Percentiles rank a stretch among this genome's conserved stretches.
Evolutionary conservation across 768 basidiomycete species (phyloP).

Genomic region (Kwoniella sp.): DNA sequence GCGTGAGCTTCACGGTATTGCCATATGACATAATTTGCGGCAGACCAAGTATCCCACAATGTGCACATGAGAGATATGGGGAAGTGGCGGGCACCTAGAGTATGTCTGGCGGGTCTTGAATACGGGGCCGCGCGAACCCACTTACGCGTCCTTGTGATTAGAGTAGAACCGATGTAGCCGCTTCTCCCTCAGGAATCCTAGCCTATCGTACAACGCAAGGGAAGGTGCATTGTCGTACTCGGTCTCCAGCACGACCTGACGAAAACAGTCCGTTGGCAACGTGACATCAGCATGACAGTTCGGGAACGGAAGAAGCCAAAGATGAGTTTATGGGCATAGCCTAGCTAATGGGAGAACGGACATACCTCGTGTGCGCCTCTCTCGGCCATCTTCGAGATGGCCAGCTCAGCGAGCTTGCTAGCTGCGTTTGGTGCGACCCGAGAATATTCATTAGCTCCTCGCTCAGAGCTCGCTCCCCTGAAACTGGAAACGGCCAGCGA

Average conservation of each 20-base stretch:
- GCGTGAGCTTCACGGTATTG: not conserved
- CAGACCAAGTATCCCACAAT: no score
- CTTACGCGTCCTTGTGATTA: constrained; percentile 90
- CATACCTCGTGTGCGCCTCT: constrained; percentile 83
- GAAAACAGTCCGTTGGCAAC: no score
- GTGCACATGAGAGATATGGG: not conserved
- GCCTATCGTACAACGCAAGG: constrained; percentile 80
- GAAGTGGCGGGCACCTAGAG: not conserved
- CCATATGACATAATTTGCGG: no score
- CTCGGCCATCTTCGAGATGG: constrained; percentile 79
- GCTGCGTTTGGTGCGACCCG: no score
- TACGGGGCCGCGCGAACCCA: not conserved
- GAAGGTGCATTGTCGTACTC: constrained; percentile 91
- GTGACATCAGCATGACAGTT: no score
- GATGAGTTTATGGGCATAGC: not conserved
- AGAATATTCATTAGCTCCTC: constrained; percentile 14
- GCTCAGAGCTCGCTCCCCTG: constrained; percentile 16
- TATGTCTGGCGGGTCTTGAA: not conserved
- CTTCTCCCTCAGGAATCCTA: constrained; percentile 96
- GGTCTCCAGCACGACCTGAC: constrained; percentile 88
- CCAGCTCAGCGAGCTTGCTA: constrained; percentile 77
- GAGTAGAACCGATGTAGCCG: constrained; percentile 92
- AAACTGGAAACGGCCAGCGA: not conserved
- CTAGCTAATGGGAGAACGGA: constrained; percentile 11
- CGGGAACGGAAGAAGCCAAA: no score